phyloP scores from a whole-genome alignment of 768 basidiomycete species.

The Amanita polypyramis region DNA sequence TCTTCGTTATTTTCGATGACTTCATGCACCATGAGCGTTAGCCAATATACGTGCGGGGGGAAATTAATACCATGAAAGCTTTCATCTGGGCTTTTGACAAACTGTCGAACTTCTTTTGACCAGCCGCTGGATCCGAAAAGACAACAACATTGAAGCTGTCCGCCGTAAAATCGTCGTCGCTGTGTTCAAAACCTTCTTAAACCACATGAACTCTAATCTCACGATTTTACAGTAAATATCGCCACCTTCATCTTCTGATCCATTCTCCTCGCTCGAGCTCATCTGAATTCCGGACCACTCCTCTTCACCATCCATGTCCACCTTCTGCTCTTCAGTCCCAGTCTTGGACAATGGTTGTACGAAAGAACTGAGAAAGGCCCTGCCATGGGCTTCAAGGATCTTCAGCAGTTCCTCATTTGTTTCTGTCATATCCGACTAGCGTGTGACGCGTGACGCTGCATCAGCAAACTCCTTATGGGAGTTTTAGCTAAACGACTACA shows the following conservation, averaged over 20 bases:
- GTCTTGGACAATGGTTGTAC: slow-evolving; percentile 11
- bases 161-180: slow-evolving; percentile 35
- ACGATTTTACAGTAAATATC: not conserved
- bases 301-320: slow-evolving; percentile 12
- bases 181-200: slow-evolving; percentile 30
- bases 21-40: slow-evolving; percentile 18
- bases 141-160: slow-evolving; percentile 40
- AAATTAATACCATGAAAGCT: slow-evolving; percentile 61
- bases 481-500: too few relatives aligned
- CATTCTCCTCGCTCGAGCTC: slow-evolving; percentile 10
- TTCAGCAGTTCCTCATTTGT: slow-evolving; percentile 25
- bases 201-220: not conserved
- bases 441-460: not conserved
- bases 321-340: slow-evolving; percentile 16
- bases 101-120: slow-evolving; percentile 11
- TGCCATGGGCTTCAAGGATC: slow-evolving; percentile 35
- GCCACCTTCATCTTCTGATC: slow-evolving; percentile 10
- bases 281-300: slow-evolving; percentile 30
- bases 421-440: slow-evolving; percentile 15
- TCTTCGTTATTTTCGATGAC: slow-evolving; percentile 71
- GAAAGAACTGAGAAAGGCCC: slow-evolving; percentile 36
- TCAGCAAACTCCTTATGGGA: too few relatives aligned
- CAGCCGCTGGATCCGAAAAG: slow-evolving; percentile 27
- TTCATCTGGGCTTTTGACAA: slow-evolving; percentile 38
- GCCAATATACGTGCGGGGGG: not conserved